A percentile compares a stretch with the other conserved stretches of the same genome.
phyloP scores from a whole-genome alignment of 2,329 filamentous ascomycete genomes.

The Pestalotiopsis sp. region DNA sequence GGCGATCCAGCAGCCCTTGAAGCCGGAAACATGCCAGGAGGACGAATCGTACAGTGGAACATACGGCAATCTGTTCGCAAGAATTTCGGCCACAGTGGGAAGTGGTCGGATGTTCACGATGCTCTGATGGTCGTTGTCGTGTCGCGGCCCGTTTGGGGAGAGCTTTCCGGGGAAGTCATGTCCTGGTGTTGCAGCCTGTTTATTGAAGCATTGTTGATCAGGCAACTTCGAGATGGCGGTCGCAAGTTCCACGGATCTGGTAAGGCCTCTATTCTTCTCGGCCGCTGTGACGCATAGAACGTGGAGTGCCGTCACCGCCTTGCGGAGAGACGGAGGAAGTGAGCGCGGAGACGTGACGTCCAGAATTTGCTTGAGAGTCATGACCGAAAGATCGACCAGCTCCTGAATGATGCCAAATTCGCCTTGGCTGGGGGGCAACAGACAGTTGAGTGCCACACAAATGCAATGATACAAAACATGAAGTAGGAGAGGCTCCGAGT shows the following conservation, averaged over 20 bases:
- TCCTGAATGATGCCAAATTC: background rate
- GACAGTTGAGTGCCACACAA: background rate
- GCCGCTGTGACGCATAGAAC: background rate
- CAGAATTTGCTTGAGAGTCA: background rate
- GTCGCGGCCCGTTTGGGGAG: background rate
- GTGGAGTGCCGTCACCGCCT: background rate
- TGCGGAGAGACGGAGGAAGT: background rate
- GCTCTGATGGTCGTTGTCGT: background rate
- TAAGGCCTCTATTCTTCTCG: background rate
- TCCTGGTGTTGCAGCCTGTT: background rate
- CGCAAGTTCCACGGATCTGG: background rate
- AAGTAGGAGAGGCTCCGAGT: background rate
- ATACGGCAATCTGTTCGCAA: background rate
- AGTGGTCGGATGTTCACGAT: background rate
- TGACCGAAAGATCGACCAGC: background rate
- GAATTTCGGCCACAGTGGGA: background rate
- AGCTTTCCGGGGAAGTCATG: background rate
- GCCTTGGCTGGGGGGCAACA: no score
- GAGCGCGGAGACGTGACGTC: background rate
- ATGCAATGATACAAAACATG: background rate
- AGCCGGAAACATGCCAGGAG: background rate
- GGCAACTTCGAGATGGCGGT: background rate
- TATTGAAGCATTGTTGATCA: background rate
- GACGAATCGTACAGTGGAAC: constrained; percentile 4
- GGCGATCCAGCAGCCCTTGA: constrained; percentile 1